Percentiles rank a stretch among this genome's conserved stretches.
These are phyloP conservation scores for Sphagnum tenellum DNA, from an alignment of 225 moss, liverwort and hornwort species.

Conservation along the genomic window DNA sequence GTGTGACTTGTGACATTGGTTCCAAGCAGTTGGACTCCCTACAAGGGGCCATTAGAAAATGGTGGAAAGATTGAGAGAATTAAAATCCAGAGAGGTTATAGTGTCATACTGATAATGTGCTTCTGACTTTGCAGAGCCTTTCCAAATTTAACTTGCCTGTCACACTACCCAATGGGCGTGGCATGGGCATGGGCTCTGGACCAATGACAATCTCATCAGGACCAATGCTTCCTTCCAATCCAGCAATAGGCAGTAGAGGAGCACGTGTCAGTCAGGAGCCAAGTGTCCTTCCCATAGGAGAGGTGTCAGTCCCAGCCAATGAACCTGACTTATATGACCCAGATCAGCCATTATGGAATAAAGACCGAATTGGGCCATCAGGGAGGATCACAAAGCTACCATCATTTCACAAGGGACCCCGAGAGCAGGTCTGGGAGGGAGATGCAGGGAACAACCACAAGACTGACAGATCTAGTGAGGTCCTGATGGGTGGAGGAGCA, in stretches of 20 bases:
- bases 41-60: too few relatives aligned
- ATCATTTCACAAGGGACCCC: conserved; percentile 51
- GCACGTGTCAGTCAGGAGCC: conserved; percentile 69
- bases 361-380: conserved; percentile 79
- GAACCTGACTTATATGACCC: conserved; percentile 73
- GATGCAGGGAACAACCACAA: conserved; percentile 26
- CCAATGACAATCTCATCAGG: conserved; percentile 53
- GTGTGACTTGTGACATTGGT: too few relatives aligned
- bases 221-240: conserved; percentile 44
- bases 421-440: conserved; percentile 58
- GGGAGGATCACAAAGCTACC: conserved; percentile 64
- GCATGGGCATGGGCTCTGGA: conserved; percentile 61
- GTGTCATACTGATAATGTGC: too few relatives aligned
- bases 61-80: too few relatives aligned
- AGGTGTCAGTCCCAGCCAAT: conserved; percentile 41
- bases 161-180: conserved; percentile 78
- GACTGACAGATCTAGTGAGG: conserved; percentile 35
- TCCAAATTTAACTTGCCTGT: conserved; percentile 95
- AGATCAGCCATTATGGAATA: conserved; percentile 95
- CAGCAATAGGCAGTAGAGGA: conserved; percentile 43
- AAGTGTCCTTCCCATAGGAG: conserved; percentile 59
- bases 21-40: too few relatives aligned
- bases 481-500: conserved; percentile 36
- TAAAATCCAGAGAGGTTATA: too few relatives aligned
- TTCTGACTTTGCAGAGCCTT: conserved; percentile 50